Conservation (phyloP, 805 yeast species). For the Lipomyces japonicus region DNA sequence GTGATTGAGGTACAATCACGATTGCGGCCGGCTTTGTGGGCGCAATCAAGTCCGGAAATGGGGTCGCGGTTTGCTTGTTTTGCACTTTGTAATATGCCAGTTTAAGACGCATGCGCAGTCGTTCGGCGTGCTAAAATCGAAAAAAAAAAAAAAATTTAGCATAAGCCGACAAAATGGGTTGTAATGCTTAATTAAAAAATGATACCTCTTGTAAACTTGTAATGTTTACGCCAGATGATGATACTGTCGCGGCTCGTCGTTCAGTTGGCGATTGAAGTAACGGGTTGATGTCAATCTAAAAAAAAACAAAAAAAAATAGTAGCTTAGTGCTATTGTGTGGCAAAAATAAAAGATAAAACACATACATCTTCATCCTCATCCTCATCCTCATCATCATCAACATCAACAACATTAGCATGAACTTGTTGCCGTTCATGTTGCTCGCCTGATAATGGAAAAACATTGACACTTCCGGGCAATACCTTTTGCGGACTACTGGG, state of each 20-base stretch:
- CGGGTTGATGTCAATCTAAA: no score
- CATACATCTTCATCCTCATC: background rate
- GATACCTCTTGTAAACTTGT: background rate
- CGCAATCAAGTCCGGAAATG: constrained; percentile 31
- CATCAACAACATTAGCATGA: no score
- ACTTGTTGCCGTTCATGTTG: no score
- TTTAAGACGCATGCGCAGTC: constrained; percentile 34
- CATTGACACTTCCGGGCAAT: no score
- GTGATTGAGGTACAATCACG: background rate
- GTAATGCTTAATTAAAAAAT: no score
- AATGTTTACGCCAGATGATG: background rate
- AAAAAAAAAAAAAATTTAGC: background rate
- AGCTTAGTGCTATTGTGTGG: constrained; percentile 3
- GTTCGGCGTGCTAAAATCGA: constrained; percentile 29
- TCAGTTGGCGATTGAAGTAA: background rate
- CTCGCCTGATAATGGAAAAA: no score
- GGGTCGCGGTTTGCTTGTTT: constrained; percentile 34
- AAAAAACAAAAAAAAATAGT: background rate
- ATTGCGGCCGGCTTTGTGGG: background rate
- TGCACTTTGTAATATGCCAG: constrained; percentile 39
- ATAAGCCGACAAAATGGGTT: no score
- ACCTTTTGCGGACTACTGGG: constrained; percentile 10
- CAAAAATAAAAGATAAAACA: background rate
- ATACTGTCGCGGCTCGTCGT: background rate
- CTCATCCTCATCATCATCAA: no score